A percentile compares a stretch with the other conserved stretches of the same genome.
Evolutionary conservation across 208 protist species (phyloP).

Genomic region (Acanthamoeba lenticulata): DNA sequence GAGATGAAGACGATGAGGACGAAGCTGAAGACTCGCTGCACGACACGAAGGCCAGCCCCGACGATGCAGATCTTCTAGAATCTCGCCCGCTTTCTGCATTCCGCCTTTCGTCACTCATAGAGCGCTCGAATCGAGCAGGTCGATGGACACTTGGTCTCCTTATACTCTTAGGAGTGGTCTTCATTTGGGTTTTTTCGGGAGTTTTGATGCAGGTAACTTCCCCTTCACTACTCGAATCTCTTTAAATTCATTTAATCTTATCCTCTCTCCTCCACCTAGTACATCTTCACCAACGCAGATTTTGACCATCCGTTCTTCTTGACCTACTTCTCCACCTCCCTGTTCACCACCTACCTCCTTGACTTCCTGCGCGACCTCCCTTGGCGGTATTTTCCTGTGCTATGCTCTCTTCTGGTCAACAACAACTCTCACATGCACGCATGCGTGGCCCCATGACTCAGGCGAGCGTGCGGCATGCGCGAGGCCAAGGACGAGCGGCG

Average conservation of each 20-base stretch:
- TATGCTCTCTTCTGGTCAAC: no score
- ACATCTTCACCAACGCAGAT: conserved; percentile 63
- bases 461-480: background rate
- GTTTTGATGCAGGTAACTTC: conserved; percentile 29
- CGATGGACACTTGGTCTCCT: conserved; percentile 60
- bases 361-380: conserved; percentile 47
- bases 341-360: conserved; percentile 77
- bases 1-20: background rate
- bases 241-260: background rate
- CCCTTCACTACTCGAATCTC: background rate
- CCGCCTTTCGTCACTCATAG: background rate
- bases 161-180: conserved; percentile 42
- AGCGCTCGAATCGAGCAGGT: background rate
- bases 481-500: background rate
- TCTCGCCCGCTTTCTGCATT: background rate
- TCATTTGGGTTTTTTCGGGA: conserved; percentile 63
- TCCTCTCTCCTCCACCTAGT: conserved; percentile 14
- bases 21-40: background rate
- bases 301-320: conserved; percentile 82
- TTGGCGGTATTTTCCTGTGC: background rate
- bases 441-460: background rate
- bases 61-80: no score
- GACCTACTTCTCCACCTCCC: conserved; percentile 78
- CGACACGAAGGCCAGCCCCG: no score
- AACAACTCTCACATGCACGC: no score